phyloP scores from a whole-genome alignment of 169 alveolate genomes.

The Nephromyces sp. region DNA sequence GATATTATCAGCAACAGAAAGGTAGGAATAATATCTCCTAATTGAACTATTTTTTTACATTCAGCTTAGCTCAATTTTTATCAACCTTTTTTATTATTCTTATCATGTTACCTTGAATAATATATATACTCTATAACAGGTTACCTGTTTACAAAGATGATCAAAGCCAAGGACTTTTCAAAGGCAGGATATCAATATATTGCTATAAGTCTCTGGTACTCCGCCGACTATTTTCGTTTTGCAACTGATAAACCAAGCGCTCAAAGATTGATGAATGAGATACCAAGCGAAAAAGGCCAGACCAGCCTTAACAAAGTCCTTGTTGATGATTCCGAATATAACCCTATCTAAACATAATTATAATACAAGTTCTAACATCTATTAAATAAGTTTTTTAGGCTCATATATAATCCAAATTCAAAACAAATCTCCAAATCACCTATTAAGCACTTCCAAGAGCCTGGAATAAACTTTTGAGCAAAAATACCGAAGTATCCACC shows the following conservation, averaged over 20 bases:
- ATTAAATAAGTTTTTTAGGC: neutral
- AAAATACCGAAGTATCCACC: too few species aligned
- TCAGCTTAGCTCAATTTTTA: neutral
- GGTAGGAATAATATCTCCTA: neutral
- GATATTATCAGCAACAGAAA: neutral
- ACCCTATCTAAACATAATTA: neutral
- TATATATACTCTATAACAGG: too few species aligned
- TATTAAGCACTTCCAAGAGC: too few species aligned
- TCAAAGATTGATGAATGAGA: neutral
- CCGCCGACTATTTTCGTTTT: neutral
- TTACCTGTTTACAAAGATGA: neutral
- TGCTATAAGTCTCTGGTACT: neutral
- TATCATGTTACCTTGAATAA: neutral
- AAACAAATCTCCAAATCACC: too few species aligned
- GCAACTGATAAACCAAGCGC: neutral
- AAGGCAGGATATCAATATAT: neutral
- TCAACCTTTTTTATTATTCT: neutral
- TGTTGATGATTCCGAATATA: neutral
- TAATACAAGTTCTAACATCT: neutral
- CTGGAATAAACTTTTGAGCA: too few species aligned
- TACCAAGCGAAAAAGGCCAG: neutral
- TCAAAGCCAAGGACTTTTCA: neutral
- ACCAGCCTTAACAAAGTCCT: neutral
- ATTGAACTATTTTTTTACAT: neutral
- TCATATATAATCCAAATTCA: too few species aligned